Evolutionary conservation across 139 green algal species (phyloP).

Genomic region (Choricystis sp.): DNA sequence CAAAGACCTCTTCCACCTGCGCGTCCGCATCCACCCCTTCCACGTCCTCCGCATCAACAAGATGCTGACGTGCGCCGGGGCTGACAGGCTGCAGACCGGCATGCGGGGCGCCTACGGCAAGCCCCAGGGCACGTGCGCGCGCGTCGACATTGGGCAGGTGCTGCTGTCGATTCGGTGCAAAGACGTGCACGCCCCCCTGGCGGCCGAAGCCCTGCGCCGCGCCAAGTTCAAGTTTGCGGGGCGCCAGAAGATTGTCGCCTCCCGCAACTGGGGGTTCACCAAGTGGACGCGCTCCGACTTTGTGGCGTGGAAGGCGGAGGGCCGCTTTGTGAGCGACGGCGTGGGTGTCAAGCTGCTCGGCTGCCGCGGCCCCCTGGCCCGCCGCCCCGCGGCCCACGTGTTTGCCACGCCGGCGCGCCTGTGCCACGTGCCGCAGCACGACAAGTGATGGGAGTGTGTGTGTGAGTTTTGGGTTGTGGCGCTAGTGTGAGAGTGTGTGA

Average conservation of each 20-base stretch:
- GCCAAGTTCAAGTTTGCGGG: conserved; percentile 99
- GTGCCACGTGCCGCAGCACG: conserved; percentile 33
- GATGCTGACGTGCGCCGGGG: conserved; percentile 98
- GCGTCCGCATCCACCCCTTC: conserved; percentile 96
- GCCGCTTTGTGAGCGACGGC: conserved; percentile 71
- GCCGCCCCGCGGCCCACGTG: conserved; percentile 31
- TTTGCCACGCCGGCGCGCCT: conserved; percentile 37
- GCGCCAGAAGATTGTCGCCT: conserved; percentile 93
- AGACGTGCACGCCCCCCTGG: conserved; percentile 45
- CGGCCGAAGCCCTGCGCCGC: conserved; percentile 90
- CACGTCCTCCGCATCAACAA: conserved; percentile 99
- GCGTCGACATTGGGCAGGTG: conserved; percentile 93
- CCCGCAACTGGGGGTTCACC: conserved; percentile 97
- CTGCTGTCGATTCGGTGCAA: conserved; percentile 93
- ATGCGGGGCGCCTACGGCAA: conserved; percentile 99
- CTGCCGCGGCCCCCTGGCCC: conserved; percentile 50
- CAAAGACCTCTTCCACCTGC: conserved; percentile 97
- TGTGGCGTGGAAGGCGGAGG: conserved; percentile 77
- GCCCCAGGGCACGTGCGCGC: conserved; percentile 71
- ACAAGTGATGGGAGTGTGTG: conserved; percentile 2
- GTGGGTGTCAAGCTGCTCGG: conserved; percentile 55
- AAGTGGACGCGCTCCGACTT: conserved; percentile 76
- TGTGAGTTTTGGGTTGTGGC: neutral
- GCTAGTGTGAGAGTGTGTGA: neutral
- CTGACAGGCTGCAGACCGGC: conserved; percentile 95